Conservation (phyloP, 306 rosid genomes). For the Hippophae tibetana region DNA sequence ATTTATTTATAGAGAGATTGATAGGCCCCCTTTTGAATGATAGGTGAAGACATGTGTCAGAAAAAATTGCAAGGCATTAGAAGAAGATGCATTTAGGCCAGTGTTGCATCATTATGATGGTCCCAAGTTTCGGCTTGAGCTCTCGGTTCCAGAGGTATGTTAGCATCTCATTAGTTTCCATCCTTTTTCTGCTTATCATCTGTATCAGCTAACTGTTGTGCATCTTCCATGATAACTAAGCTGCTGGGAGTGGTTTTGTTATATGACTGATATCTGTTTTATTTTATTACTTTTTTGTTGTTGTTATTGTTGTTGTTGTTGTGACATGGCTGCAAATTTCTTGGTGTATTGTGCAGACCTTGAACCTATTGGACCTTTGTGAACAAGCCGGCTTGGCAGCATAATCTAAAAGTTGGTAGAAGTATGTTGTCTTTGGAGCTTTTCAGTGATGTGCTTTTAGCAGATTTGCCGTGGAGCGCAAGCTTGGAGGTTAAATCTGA, state of each 20-base stretch:
- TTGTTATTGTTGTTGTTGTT: background rate
- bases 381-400: constrained; percentile 87
- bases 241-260: background rate
- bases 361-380: constrained; percentile 84
- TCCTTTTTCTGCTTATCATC: background rate
- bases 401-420: constrained; percentile 33
- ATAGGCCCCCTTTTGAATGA: constrained; percentile 2
- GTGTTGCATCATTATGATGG: constrained; percentile 98
- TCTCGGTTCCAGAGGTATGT: constrained; percentile 90
- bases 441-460: constrained; percentile 49
- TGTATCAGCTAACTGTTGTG: background rate
- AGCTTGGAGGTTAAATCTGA: constrained; percentile 64
- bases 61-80: constrained; percentile 82
- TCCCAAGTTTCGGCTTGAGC: constrained; percentile 98
- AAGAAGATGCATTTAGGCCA: constrained; percentile 98
- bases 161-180: background rate
- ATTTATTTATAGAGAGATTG: background rate
- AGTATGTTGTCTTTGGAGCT: constrained; percentile 31
- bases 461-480: constrained; percentile 88
- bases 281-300: background rate
- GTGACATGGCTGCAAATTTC: background rate
- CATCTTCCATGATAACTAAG: background rate
- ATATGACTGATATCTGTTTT: too few relatives aligned
- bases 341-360: constrained; percentile 50
- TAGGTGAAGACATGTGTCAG: constrained; percentile 82